phyloP scores from a whole-genome alignment of 176 grass and related monocot genomes.

The Triticum monococcum region DNA sequence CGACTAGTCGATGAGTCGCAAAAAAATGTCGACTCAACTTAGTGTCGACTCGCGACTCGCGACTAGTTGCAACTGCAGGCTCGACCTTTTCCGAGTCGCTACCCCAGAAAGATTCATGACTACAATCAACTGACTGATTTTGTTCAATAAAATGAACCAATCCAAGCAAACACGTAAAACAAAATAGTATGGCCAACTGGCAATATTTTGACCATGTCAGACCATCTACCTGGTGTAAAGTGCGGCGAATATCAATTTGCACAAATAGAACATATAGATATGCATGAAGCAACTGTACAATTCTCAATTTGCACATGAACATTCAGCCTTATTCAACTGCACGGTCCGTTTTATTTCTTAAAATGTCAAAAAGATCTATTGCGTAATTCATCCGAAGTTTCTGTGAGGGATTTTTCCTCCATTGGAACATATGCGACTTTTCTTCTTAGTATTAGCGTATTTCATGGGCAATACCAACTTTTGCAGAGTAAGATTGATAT shows the following conservation, averaged over 20 bases:
- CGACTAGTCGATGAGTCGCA: too few species aligned
- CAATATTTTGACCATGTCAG: conserved; percentile 8
- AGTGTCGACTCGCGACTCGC: too few species aligned
- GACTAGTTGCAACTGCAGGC: too few species aligned
- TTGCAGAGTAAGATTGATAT: neutral
- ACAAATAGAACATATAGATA: conserved; percentile 22
- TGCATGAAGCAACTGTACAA: conserved; percentile 2
- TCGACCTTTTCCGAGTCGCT: too few species aligned
- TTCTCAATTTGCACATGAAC: conserved; percentile 13
- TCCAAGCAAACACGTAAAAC: conserved; percentile 6
- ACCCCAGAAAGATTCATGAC: neutral
- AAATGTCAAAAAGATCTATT: neutral
- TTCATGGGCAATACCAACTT: neutral
- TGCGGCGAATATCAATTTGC: neutral
- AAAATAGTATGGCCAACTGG: neutral
- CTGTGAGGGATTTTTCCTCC: neutral
- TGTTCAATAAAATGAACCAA: conserved; percentile 1
- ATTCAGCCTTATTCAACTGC: conserved; percentile 4
- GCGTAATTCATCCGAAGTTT: neutral
- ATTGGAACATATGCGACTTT: neutral
- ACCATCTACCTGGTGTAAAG: neutral
- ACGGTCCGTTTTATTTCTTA: neutral
- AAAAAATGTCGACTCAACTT: too few species aligned
- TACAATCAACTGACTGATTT: neutral
- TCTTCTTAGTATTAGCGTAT: neutral